Base-by-base conservation (phyloP, 805 yeast species). In the Dipodascus geniculatus region DNA sequence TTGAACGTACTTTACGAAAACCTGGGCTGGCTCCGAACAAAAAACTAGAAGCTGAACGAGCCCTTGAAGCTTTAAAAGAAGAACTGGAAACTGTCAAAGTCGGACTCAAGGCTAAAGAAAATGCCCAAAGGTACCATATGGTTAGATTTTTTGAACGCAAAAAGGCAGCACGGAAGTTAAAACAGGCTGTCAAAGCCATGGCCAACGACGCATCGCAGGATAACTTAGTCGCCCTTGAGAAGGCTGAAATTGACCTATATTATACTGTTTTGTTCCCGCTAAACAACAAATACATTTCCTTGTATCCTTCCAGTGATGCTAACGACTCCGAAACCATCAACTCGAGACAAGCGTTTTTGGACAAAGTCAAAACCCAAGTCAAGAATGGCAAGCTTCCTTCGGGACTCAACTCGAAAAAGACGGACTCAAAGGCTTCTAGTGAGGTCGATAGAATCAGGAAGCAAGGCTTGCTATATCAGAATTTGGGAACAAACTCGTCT, bases 121-220 rank as follows among this genome's bases (percentile, higher is more conserved):
- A 74, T 42, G 79, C 87, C 11, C 77, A 81, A 60, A 86, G 83
- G 69, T 93, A 93, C 66, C 96, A 88, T 65, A 89, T 88, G 90
- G 88, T 93, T 50, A 78, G 91, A 59, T 93, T 93, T 65, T 87
- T 93, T 57, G 98, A 90, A 68, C 80, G 77, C 64, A 87, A 88
- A 71, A 90, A 89, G 74, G 93, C 96, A 0, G 60, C 79, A 23
- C 77, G 96, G 64, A 78, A 73, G 55, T 79, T 86, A 63, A 85
- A 83, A 58, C 71, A 73, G 54, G 65, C 69, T 3, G 64, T 67
- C 50, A 74, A 73, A 55, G 59, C 63, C 48, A 53, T 65, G 2
- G 57, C 50, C 1, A 42, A 52, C 6, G 23, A 48, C 20, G 65
- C 61, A 4, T 63, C 63, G 24, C 61, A 63, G 19, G 62, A 55